Conservation (phyloP, 768 basidiomycete genomes). For the Ramaria rubella region DNA sequence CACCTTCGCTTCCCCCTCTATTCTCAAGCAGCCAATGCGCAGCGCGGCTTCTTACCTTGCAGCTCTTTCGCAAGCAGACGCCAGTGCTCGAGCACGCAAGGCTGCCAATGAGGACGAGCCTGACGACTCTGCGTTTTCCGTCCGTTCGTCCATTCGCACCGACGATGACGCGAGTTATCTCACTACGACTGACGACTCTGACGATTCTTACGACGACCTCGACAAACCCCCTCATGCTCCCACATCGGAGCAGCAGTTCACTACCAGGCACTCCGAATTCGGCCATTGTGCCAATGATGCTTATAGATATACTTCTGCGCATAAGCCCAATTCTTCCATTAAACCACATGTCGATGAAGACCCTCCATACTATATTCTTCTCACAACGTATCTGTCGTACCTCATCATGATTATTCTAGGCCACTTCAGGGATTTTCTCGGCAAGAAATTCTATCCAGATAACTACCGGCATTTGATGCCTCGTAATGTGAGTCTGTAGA, state of each 20-base stretch:
- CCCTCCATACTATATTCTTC: slow-evolving; percentile 87
- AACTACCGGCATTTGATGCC: slow-evolving; percentile 80
- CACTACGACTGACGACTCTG: neutral
- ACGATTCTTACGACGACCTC: slow-evolving; percentile 11
- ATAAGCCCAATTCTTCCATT: slow-evolving; percentile 45
- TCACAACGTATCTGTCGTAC: slow-evolving; percentile 91
- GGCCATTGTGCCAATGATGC: slow-evolving; percentile 80
- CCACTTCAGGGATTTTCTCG: slow-evolving; percentile 91
- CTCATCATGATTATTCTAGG: slow-evolving; percentile 87
- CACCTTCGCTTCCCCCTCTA: neutral
- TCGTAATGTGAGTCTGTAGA: slow-evolving; percentile 54
- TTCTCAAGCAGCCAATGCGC: slow-evolving; percentile 6
- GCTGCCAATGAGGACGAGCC: slow-evolving; percentile 23
- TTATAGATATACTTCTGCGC: slow-evolving; percentile 62
- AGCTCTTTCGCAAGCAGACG: slow-evolving; percentile 59
- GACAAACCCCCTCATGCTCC: slow-evolving; percentile 64
- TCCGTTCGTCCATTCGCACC: neutral
- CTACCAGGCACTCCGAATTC: slow-evolving; percentile 83
- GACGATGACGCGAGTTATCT: slow-evolving; percentile 16
- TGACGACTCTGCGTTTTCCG: slow-evolving; percentile 2
- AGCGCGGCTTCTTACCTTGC: slow-evolving; percentile 56
- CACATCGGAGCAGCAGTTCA: slow-evolving; percentile 73
- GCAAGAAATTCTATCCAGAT: slow-evolving; percentile 67
- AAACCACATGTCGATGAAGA: slow-evolving; percentile 62
- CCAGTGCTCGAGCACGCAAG: slow-evolving; percentile 45